Evolutionary conservation across 495 filamentous ascomycete species (phyloP), one percentile per base, ranked within the genome.

Genomic region (Talaromyces proteolyticus): DNA sequence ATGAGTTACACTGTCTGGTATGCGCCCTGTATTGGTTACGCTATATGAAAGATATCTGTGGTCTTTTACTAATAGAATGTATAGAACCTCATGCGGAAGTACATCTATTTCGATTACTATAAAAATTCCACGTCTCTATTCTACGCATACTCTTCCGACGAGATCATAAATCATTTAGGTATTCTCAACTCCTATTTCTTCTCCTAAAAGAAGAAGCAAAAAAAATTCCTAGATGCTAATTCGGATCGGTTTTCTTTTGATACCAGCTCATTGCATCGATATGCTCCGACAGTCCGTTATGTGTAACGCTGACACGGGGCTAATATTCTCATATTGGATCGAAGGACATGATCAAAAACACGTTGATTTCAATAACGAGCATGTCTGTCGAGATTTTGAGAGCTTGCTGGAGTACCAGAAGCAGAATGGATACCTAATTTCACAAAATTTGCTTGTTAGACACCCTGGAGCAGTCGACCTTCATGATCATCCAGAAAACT

Each of bases 241-340:
- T 34, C 29, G n/a, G n/a, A n/a, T n/a, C n/a, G 4, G 14, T 34
- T 34, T 34, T 34, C 4, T 34, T 10, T 14, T 4, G 2, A 34
- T 1, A 34, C 29, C 14, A 34, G 29, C 29, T 4, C 29, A 34
- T 14, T 34, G 29, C 29, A 14, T 34, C 29, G 29, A 34, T 34
- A 34, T 34, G 29, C 29, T 34, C 29, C 29, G 29, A 10, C 29
- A 34, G 29, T 34, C 29, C 14, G 29, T 34, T 34, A 34, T 34
- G 29, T 34, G 29, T 4, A 34, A 34, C 29, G 29, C 29, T 34
- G 29, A 34, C 29, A 34, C 29, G 29, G 29, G 29, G 29, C 29
- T 34, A 20, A 59, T 69, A 25, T 63, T 61, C n/a, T 60, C 57
- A 19, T 55, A 67, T 25, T 70, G 66, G 67, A 59, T 67, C 16